phyloP scores from a whole-genome alignment of 2,329 filamentous ascomycete species.

The Pseudonectria buxi region DNA sequence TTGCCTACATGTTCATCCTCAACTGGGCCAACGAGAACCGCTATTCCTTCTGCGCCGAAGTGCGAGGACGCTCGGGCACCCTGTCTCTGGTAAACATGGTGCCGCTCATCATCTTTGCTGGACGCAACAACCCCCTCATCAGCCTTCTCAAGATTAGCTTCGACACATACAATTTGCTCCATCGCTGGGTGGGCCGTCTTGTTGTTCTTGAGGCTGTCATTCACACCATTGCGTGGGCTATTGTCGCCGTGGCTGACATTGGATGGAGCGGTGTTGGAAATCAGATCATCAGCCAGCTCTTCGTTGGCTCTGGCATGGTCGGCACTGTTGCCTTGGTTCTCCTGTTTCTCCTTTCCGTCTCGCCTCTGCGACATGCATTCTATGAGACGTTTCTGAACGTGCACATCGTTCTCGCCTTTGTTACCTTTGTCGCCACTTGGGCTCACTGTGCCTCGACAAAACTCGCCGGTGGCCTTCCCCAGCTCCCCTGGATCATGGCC shows the following conservation, averaged over 20 bases:
- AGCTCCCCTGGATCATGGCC: conserved; percentile 67
- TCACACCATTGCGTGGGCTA: conserved; percentile 67
- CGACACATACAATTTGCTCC: conserved; percentile 81
- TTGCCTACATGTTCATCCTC: conserved; percentile 55
- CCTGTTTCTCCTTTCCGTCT: conserved; percentile 64
- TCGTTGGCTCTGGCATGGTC: conserved; percentile 59
- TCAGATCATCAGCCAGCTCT: conserved; percentile 50
- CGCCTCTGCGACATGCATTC: conserved; percentile 83
- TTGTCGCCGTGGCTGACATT: conserved; percentile 60
- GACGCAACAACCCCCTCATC: conserved; percentile 91
- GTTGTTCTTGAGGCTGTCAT: conserved; percentile 60
- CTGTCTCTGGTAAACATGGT: conserved; percentile 87
- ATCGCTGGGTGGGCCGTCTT: conserved; percentile 70
- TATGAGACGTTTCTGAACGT: conserved; percentile 93
- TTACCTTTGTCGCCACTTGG: conserved; percentile 66
- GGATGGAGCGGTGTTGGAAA: conserved; percentile 53
- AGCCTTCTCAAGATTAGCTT: conserved; percentile 77
- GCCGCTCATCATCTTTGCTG: conserved; percentile 79
- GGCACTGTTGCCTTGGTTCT: conserved; percentile 55
- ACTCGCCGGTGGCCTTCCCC: conserved; percentile 59
- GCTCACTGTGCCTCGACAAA: conserved; percentile 66
- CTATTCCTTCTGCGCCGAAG: conserved; percentile 66
- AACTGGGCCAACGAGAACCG: conserved; percentile 52
- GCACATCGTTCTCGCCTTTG: conserved; percentile 69
- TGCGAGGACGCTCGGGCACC: conserved; percentile 79